Evolutionary conservation across 495 filamentous ascomycete species (phyloP).

Genomic region (Penicillium ochrochloron): DNA sequence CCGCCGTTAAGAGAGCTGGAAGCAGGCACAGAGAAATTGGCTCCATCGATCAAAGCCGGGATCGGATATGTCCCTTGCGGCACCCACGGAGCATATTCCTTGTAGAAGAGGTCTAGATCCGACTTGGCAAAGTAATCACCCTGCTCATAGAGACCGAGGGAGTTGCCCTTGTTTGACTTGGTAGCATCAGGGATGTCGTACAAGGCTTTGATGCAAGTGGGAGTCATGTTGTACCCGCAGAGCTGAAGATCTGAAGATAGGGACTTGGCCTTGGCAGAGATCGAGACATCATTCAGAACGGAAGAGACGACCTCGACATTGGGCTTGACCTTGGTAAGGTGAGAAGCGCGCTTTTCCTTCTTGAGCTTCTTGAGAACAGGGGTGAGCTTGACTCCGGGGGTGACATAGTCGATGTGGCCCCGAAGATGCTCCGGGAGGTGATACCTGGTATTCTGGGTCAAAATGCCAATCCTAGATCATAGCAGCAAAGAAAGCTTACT

Average conservation of each 20-base stretch:
- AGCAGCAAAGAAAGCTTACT: slow-evolving; percentile 24
- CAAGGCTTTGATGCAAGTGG: slow-evolving; percentile 58
- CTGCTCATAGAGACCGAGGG: slow-evolving; percentile 58
- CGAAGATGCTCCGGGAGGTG: slow-evolving; percentile 56
- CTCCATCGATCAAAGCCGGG: slow-evolving; percentile 49
- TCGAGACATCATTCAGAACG: neutral
- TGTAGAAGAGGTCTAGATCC: slow-evolving; percentile 63
- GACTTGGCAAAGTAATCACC: slow-evolving; percentile 54
- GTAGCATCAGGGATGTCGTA: slow-evolving; percentile 53
- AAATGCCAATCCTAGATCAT: neutral
- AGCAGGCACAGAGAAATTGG: slow-evolving; percentile 37
- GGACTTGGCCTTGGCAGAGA: slow-evolving; percentile 25
- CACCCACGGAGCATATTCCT: slow-evolving; percentile 46
- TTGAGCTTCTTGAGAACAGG: slow-evolving; percentile 30
- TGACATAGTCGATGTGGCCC: slow-evolving; percentile 63
- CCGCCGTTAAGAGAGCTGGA: slow-evolving; percentile 35
- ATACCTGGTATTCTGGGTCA: slow-evolving; percentile 42
- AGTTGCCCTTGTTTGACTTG: slow-evolving; percentile 46
- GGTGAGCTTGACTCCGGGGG: slow-evolving; percentile 57
- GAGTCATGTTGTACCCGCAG: slow-evolving; percentile 55
- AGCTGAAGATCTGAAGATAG: slow-evolving; percentile 29
- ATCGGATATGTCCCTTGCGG: slow-evolving; percentile 50
- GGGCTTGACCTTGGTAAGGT: slow-evolving; percentile 24
- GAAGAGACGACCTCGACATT: slow-evolving; percentile 8
- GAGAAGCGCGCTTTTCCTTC: slow-evolving; percentile 28